Conservation (phyloP, 2,329 filamentous ascomycete genomes). For the Pseudohalonectria lignicola region DNA sequence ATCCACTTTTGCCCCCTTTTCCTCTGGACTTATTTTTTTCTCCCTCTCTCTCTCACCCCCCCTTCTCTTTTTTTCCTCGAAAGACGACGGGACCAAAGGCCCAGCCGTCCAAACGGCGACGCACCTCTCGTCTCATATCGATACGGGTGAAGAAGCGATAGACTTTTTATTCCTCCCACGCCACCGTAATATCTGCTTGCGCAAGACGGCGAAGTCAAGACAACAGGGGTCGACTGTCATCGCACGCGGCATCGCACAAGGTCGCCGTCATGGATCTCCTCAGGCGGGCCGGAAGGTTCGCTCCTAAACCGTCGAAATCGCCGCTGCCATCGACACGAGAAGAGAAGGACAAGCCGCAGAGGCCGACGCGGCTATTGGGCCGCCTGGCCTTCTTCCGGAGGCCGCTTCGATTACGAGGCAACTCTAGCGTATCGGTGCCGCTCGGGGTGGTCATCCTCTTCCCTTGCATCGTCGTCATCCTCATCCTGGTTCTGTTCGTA, state of each 20-base stretch:
- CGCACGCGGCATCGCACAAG: neutral
- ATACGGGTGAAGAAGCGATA: neutral
- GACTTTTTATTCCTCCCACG: neutral
- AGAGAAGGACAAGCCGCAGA: conserved; percentile 28
- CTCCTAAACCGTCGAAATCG: conserved; percentile 27
- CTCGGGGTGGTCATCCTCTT: conserved; percentile 88
- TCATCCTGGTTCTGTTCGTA: conserved; percentile 84
- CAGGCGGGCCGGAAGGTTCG: conserved; percentile 40
- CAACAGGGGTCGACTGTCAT: neutral
- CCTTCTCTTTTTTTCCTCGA: neutral
- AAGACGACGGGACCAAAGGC: neutral
- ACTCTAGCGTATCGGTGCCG: conserved; percentile 86
- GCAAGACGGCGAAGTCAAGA: neutral
- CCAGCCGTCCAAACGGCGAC: too few species aligned
- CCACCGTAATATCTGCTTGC: neutral
- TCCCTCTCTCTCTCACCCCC: neutral
- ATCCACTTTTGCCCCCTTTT: too few species aligned
- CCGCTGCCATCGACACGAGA: conserved; percentile 40
- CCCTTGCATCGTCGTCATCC: conserved; percentile 78
- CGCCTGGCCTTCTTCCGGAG: conserved; percentile 72
- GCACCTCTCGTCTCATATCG: too few species aligned
- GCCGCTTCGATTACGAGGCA: conserved; percentile 79
- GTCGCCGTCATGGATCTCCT: conserved; percentile 41
- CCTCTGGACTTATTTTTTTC: too few species aligned
- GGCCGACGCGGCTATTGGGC: conserved; percentile 27